Evolutionary conservation across 2,329 filamentous ascomycete species (phyloP), one percentile per base, ranked within the genome.

Genomic region (Ilyonectria destructans): DNA sequence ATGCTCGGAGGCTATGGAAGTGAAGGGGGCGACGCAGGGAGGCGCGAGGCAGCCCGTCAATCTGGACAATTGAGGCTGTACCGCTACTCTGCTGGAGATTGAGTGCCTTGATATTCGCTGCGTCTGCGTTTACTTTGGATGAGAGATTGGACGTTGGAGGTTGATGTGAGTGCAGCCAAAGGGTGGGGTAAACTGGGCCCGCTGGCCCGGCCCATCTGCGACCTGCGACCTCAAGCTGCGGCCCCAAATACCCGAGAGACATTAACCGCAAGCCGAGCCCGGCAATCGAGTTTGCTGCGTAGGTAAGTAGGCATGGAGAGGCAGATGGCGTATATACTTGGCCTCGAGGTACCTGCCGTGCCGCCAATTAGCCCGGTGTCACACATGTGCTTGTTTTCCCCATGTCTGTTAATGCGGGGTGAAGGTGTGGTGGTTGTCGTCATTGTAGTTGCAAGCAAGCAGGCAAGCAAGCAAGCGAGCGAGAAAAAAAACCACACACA

Each of bases 131-230:
- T 56, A 37, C 48, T 52, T 55, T 46, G 40, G 13, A 59, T 33
- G 56, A 29, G 29, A 60, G 40, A 65, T 56, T 57, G 43, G 26
- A 57, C 45, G 63, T 61, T 60, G 63, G 63, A 61, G 45, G 63
- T 66, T 66, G 63, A 66, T n/a, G 51, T 66, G 56, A 35, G 62
- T 59, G 49, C 55, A 55, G 40, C n/a, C 37, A 17, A 49, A 58
- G 37, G 54, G 58, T 57, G 63, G 63, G 45, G 58, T 45, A 35
- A 52, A 61, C 56, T 55, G 33, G 63, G 55, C 58, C 63, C 58
- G 63, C 63, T 66, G 46, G 63, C 58, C 58, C 63, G 58, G 58
- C 52, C 35, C 58, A 61, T 61, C 23, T 23, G 23, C 23, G 23
- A 23, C 63, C 63, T 61, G 37, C 21, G 43, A 54, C 29, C 29